Base-by-base conservation (phyloP, 2,329 filamentous ascomycete genomes). In the Aspergillus pseudoglaucus region DNA sequence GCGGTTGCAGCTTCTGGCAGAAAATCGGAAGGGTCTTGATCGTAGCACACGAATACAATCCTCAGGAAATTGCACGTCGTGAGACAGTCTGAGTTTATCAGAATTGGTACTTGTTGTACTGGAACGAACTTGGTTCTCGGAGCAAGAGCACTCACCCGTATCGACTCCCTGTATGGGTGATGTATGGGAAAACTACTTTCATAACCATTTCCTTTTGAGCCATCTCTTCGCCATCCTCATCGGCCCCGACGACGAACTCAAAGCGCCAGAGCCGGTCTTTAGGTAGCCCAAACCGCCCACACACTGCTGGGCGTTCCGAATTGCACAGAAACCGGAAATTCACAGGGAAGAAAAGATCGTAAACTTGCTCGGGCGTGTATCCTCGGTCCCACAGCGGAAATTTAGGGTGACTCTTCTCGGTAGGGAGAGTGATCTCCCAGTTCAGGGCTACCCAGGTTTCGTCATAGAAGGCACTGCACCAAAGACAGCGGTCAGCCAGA, bases 371-470 rank as follows among this genome's bases (percentile, higher is more conserved):
- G 3, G 75, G 72, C 0, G 65, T 69, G 49, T 73, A 74, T 6
- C 73, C 74, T 0, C 72, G 54, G 3, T 66, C 50, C 75, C 75
- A 78, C 2, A 77, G 59, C 0, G 74, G 72, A 44, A 78, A 76
- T 0, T 67, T 53, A 0, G 75, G 75, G 53, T 79, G 76, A 0
- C 70, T 69, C 27, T 74, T 53, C 4, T 63, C 66, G 1, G 71
- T 77, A 0, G 75, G 75, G 0, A 70, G 51, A 1, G 59, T 59
- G 22, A 78, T 63, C 22, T 72, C 58, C 52, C 71, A 65, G 47
- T 79, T 79, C 4, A 71, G 56, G 1, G 76, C 75, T 3, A 78
- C 68, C 75, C 76, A 78, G 0, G 59, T 64, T 32, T 64, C 60
- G 22, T 64, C 53, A 12, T 60, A 60, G 6, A 47, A 49, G 2